These are phyloP conservation scores for Dichotomocladium elegans DNA, from an alignment of 371 early-diverging fungal species.

Conservation along the genomic window DNA sequence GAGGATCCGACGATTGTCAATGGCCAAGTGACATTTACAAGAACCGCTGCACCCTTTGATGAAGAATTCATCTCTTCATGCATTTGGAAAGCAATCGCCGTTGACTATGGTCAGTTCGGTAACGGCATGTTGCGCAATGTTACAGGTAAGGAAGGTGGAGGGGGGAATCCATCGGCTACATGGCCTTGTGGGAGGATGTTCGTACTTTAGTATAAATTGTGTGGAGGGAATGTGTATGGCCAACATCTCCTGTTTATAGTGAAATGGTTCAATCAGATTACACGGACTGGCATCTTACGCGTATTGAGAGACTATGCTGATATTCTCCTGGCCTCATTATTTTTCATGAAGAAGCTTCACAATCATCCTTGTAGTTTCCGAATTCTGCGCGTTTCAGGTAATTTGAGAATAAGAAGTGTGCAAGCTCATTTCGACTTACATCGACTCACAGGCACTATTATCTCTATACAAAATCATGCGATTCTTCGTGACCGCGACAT, in stretches of 20 bases:
- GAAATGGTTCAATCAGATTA: slow-evolving; percentile 40
- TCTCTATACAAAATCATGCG: slow-evolving; percentile 31
- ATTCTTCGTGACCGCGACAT: slow-evolving; percentile 30
- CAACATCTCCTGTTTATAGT: slow-evolving; percentile 20
- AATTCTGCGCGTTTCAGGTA: slow-evolving; percentile 34
- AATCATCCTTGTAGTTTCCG: slow-evolving; percentile 25
- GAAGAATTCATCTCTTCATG: slow-evolving; percentile 13
- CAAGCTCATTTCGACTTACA: neutral
- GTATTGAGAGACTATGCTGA: slow-evolving; percentile 34
- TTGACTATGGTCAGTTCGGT: slow-evolving; percentile 38
- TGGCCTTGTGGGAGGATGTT: too few relatives aligned
- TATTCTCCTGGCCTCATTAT: slow-evolving; percentile 30
- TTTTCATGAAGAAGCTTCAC: slow-evolving; percentile 34
- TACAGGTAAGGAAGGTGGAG: slow-evolving; percentile 9
- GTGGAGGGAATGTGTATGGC: neutral
- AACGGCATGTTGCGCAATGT: slow-evolving; percentile 22
- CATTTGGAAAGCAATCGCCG: slow-evolving; percentile 21
- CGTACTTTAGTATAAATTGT: too few relatives aligned
- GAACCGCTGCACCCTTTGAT: slow-evolving; percentile 14
- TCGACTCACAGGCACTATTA: slow-evolving; percentile 18
- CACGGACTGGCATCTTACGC: slow-evolving; percentile 35
- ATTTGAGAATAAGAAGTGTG: too few relatives aligned
- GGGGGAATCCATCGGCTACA: too few relatives aligned
- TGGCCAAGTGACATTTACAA: slow-evolving; percentile 20
- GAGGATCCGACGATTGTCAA: slow-evolving; percentile 31